Base-by-base conservation (phyloP, 208 protist species). In the Tritrichomonas musculus region DNA sequence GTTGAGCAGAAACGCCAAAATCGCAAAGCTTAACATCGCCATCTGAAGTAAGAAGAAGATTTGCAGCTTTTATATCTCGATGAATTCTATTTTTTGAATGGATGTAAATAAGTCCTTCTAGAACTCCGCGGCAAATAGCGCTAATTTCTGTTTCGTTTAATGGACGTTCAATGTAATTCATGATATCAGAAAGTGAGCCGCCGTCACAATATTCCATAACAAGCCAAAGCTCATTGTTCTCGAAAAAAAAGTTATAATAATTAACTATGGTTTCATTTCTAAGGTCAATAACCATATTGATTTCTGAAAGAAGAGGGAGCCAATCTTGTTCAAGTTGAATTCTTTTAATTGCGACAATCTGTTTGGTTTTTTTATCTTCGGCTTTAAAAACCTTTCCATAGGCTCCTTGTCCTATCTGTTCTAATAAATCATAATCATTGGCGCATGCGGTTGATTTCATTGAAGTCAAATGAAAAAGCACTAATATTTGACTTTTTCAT, bases 1-100 rank as follows among this genome's bases (percentile, higher is more conserved):
- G 60, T 30, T 77, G 75, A 47, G 75, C 93, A 44, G 80, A 80
- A 33, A 96, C 94, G 30, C 95, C 95, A 88, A 96, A 96, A 93
- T 96, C 95, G n/a, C 94, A 94, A 27, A 96, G 66, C 84, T 95
- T 95, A 27, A 95, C 92, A 53, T 47, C 17, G 27, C 95, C 95
- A 0, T 94, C 14, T 0, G 75, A 93, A 22, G 93, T 93, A 22
- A 96, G 60, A 25, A 96, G 92, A 8, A 96, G 25, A 55, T 96
- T 96, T 39, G 94, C 94, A 25, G 94, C 94, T 50, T 95, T 95
- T 22, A 95, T 84, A 92, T 95, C 94, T 14, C 94, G 49, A 69
- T 95, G 94, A 65, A 95, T 95, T 25, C 94, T 9, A 2, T 84
- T 92, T 2, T 94, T 25, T 1, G 36, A 41, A 53, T 95, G 94